These are phyloP conservation scores for Endogone sp. DNA, from an alignment of 192 early-diverging fungal species.

Conservation along the genomic window DNA sequence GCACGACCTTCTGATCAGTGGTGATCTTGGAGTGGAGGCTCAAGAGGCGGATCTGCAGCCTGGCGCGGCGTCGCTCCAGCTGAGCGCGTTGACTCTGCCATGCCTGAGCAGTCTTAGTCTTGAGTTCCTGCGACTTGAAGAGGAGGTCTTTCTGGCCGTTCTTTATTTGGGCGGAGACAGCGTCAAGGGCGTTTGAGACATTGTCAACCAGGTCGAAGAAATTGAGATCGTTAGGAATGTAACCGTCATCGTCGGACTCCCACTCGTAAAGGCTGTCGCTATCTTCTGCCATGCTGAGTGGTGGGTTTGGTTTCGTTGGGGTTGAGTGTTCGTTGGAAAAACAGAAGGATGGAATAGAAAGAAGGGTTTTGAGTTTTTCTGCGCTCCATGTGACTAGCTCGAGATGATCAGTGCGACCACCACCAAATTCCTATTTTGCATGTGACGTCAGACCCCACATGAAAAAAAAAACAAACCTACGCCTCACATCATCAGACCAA, in stretches of 20 bases:
- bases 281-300: not conserved
- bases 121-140: slow-evolving; percentile 26
- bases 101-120: slow-evolving; percentile 22
- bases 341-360: too few relatives aligned
- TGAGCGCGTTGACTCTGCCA: slow-evolving; percentile 17
- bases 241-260: not conserved
- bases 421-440: too few relatives aligned
- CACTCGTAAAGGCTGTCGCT: not conserved
- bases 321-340: not conserved
- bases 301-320: not conserved
- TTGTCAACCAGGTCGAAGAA: slow-evolving; percentile 37
- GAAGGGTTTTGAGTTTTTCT: too few relatives aligned
- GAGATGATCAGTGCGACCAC: too few relatives aligned
- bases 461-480: too few relatives aligned
- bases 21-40: slow-evolving; percentile 24
- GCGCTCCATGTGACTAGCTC: too few relatives aligned
- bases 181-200: slow-evolving; percentile 26
- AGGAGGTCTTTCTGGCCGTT: slow-evolving; percentile 19
- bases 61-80: slow-evolving; percentile 24
- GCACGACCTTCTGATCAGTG: slow-evolving; percentile 38
- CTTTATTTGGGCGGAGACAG: slow-evolving; percentile 26
- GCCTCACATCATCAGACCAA: too few relatives aligned
- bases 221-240: slow-evolving; percentile 4
- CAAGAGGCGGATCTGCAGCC: slow-evolving; percentile 15
- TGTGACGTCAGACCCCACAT: too few relatives aligned